These are phyloP conservation scores for Mycena leptocephala DNA, from an alignment of 768 basidiomycete species.

Conservation along the genomic window DNA sequence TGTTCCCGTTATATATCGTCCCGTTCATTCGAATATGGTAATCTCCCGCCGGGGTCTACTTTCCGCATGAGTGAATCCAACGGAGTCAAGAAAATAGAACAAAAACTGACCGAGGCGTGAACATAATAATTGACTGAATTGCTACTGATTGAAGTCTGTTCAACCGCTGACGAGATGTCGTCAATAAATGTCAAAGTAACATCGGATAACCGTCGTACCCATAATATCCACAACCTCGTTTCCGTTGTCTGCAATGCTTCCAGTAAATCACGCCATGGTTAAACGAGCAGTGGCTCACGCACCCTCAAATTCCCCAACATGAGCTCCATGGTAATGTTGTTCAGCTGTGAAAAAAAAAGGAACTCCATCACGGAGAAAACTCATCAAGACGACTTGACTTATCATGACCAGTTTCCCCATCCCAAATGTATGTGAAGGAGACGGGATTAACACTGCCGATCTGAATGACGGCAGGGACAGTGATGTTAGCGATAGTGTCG, in stretches of 20 bases:
- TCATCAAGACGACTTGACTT: not conserved
- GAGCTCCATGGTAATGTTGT: slow-evolving; percentile 13
- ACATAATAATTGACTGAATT: not conserved
- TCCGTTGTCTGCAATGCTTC: not conserved
- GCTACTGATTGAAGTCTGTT: not conserved
- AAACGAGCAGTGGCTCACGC: not conserved
- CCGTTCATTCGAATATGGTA: too few relatives aligned
- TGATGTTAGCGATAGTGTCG: not conserved
- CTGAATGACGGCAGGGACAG: not conserved
- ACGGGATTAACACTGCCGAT: not conserved
- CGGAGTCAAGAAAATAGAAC: not conserved
- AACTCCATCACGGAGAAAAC: not conserved
- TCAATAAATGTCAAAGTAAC: not conserved
- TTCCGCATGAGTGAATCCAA: not conserved
- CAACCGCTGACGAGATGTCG: not conserved
- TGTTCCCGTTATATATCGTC: not conserved
- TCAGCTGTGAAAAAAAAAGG: not conserved
- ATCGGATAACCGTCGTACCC: not conserved
- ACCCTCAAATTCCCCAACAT: not conserved
- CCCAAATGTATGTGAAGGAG: not conserved
- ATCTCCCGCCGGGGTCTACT: too few relatives aligned
- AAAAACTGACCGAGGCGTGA: not conserved
- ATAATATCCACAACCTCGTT: slow-evolving; percentile 7
- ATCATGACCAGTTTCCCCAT: slow-evolving; percentile 4
- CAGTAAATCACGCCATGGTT: not conserved